Conservation (phyloP, 495 filamentous ascomycete species). For the Astrothelium macrocarpum region DNA sequence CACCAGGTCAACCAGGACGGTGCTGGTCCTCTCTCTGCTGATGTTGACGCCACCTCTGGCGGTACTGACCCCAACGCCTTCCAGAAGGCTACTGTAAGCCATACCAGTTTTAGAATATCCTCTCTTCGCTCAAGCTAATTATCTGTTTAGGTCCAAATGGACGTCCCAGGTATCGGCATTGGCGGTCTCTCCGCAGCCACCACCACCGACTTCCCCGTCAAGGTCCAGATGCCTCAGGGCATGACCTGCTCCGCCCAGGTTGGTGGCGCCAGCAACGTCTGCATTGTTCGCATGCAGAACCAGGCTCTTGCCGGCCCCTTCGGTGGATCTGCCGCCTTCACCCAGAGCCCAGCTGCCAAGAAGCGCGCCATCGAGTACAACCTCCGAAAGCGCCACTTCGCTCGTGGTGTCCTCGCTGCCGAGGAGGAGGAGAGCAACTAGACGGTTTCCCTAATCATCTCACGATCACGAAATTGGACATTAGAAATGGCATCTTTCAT, state of each 20-base stretch:
- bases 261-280: constrained; percentile 45
- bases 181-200: constrained; percentile 40
- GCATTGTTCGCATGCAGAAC: constrained; percentile 50
- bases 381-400: constrained; percentile 25
- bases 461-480: no score
- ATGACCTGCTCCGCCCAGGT: constrained; percentile 50
- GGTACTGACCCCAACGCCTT: constrained; percentile 46
- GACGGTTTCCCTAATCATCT: neutral
- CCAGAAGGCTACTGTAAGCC: constrained; percentile 31
- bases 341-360: constrained; percentile 21
- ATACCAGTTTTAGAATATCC: neutral
- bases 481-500: neutral
- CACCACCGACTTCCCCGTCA: constrained; percentile 46
- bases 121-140: neutral
- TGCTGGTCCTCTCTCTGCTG: constrained; percentile 30
- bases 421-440: neutral
- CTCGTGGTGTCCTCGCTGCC: constrained; percentile 15
- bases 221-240: constrained; percentile 49
- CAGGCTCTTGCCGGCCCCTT: constrained; percentile 49
- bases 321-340: constrained; percentile 43
- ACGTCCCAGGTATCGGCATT: constrained; percentile 46
- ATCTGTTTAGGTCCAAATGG: constrained; percentile 38
- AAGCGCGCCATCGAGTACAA: constrained; percentile 26
- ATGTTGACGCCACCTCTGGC: constrained; percentile 41
- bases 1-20: constrained; percentile 38